Evolutionary conservation across 2,329 filamentous ascomycete species (phyloP), one percentile per base, ranked within the genome.

Genomic region (Coniochaeta hoffmannii): DNA sequence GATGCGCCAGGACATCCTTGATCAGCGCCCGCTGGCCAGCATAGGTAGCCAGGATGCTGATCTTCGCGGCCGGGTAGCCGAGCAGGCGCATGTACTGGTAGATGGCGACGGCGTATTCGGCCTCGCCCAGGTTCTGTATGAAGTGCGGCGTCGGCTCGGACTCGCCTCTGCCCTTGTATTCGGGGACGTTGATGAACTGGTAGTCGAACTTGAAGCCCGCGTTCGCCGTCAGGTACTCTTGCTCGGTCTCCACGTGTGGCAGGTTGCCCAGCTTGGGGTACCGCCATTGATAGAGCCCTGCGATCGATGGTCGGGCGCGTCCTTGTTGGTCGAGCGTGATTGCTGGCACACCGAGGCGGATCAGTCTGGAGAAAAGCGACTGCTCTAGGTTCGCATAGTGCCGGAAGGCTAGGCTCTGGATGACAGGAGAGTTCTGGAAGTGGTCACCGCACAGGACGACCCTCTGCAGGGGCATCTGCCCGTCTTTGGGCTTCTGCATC

Each of bases 51-150:
- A 99, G 77, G 58, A 99, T 96, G 51, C 84, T 90, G 64, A 99
- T 97, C 66, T 87, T 83, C 17, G 75, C 70, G 0, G 89, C 88
- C 5, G 94, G 90, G 63, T 99, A 99, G 17, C 93, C 94, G 4
- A 99, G 83, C 19, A 99, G 77, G 19, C 94, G 87, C 94, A 99
- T 97, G 69, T 97, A 99, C 73, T 96, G 91, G 73, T 86, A 99
- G 30, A 99, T 80, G 3, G 94, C 94, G 26, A 97, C 94, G 2
- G 91, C 89, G 68, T 97, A 99, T 72, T 99, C 95, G 2, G 94
- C 94, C 72, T 99, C 94, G 50, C 94, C 94, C 46, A 97, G 74
- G 65, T 99, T 99, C 69, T 97, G 93, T 55, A 97, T 87, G 69
- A 96, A 99, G 71, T 97, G 93, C 22, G 93, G 90, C 24, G 87